Percentiles rank a stretch among this genome's conserved stretches.
Evolutionary conservation across 164 flowering plant genomes (phyloP).

Genomic region (Tetracentron sinense): DNA sequence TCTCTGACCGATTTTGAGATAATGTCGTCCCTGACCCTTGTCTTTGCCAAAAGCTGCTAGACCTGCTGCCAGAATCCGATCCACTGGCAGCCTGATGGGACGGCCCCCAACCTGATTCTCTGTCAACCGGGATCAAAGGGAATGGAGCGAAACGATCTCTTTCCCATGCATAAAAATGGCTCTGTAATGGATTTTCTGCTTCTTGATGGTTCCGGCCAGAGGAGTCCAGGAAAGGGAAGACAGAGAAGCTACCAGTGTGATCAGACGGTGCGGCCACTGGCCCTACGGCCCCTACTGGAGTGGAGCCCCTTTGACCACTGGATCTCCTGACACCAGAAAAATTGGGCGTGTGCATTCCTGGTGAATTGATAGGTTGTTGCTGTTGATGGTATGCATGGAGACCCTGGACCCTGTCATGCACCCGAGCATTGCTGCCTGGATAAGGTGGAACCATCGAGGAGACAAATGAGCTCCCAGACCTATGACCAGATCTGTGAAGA

Average conservation of each 20-base stretch:
- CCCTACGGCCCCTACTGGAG: conserved; percentile 19
- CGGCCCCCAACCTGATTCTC: conserved; percentile 60
- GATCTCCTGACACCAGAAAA: conserved; percentile 13
- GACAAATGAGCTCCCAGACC: conserved; percentile 21
- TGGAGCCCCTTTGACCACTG: conserved; percentile 16
- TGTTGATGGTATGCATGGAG: conserved; percentile 22
- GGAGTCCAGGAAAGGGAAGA: conserved; percentile 46
- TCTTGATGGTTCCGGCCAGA: conserved; percentile 60
- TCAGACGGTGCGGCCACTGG: conserved; percentile 47
- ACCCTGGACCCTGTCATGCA: conserved; percentile 18
- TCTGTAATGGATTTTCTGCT: conserved; percentile 43
- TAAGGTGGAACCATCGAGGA: conserved; percentile 21
- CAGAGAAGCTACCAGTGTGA: conserved; percentile 45
- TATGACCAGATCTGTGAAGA: conserved; percentile 19
- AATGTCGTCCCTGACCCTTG: conserved; percentile 68
- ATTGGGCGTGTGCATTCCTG: conserved; percentile 10
- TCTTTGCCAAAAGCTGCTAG: conserved; percentile 59
- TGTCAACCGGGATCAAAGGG: conserved; percentile 49
- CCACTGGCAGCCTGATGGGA: conserved; percentile 51
- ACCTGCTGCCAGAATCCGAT: conserved; percentile 42
- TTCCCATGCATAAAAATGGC: conserved; percentile 66
- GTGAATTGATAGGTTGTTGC: conserved; percentile 9
- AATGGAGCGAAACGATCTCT: conserved; percentile 63
- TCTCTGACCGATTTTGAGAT: conserved; percentile 58
- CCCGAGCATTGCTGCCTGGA: conserved; percentile 18